Evolutionary conservation across 2,329 filamentous ascomycete species (phyloP), one percentile per base, ranked within the genome.

Genomic region (Parastagonospora avenae): DNA sequence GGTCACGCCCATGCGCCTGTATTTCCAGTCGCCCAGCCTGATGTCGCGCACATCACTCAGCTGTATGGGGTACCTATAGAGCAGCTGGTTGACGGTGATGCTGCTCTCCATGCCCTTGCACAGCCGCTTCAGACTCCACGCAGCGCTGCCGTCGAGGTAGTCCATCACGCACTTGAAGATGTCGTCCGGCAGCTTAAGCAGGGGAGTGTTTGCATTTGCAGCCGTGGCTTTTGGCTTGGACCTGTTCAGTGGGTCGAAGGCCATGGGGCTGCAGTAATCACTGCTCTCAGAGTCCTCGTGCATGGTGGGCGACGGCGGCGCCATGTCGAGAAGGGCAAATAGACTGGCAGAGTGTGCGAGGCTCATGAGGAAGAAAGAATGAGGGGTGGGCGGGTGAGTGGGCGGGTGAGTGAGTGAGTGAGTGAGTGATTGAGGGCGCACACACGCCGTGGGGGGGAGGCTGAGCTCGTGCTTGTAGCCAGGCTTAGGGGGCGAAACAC

Each of bases 141-240:
- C 70, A 24, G 61, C 60, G 32, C 68, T 64, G 24, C 70, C 55
- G 37, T 71, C 63, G 5, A 73, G 60, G 45, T 73, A 70, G 57
- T 73, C 70, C 45, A 66, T 55, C 36, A 73, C 56, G 46, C 69
- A 72, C 40, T 65, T 67, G 62, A 73, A 72, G 40, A 73, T 67
- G 48, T 73, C 70, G 48, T 70, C 67, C 4, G 70, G 70, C 32
- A 73, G 63, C 45, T 59, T 61, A 32, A 72, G 56, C 37, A 73
- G 65, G 59, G 47, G 59, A 42, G 59, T 69, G 57, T 33, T 57
- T 52, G 40, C 49, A 45, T 52, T 59, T 27, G 47, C 54, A 15
- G 52, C 46, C 12, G 45, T 47, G 36, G 54, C 54, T 31, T 42
- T 55, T 42, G 51, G 55, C 54, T 52, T 59, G 24, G 53, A 52